Conservation (phyloP, 2,329 filamentous ascomycete genomes). For the Aspergillus fumigatus region DNA sequence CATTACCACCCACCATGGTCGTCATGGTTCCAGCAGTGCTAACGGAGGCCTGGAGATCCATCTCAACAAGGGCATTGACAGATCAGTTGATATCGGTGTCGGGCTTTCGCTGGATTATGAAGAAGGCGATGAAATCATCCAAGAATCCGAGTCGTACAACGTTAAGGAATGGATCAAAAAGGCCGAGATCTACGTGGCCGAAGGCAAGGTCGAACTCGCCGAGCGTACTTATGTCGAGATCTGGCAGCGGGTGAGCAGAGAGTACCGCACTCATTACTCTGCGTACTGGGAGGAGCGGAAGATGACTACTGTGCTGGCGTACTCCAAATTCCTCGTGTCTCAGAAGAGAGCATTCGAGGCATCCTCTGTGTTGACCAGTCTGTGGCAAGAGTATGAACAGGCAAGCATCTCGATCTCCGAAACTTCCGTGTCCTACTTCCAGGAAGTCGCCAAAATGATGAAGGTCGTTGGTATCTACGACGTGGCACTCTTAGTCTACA, state of each 20-base stretch:
- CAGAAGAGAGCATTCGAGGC: conserved; percentile 45
- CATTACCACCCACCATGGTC: conserved; percentile 9
- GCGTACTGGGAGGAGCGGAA: conserved; percentile 47
- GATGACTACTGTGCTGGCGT: conserved; percentile 43
- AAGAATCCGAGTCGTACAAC: conserved; percentile 24
- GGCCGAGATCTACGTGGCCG: conserved; percentile 35
- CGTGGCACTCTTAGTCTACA: conserved; percentile 47
- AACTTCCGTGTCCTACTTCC: conserved; percentile 32
- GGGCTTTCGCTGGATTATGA: background rate
- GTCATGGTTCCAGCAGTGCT: conserved; percentile 21
- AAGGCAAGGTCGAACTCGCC: conserved; percentile 33
- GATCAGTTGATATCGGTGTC: background rate
- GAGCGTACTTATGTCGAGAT: conserved; percentile 48
- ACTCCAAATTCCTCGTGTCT: conserved; percentile 44
- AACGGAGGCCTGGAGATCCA: conserved; percentile 15
- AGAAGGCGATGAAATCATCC: background rate
- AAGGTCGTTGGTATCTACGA: conserved; percentile 43
- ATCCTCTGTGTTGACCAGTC: conserved; percentile 41
- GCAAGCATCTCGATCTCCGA: conserved; percentile 39
- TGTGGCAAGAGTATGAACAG: conserved; percentile 49
- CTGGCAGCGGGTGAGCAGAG: conserved; percentile 49
- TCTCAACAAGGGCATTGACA: background rate
- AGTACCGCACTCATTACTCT: conserved; percentile 41
- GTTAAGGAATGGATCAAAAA: conserved; percentile 34
- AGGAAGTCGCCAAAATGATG: conserved; percentile 43